These are phyloP conservation scores for Globisporangium apiculatum DNA, from an alignment of 352 stramenopile genomes.

Conservation along the genomic window DNA sequence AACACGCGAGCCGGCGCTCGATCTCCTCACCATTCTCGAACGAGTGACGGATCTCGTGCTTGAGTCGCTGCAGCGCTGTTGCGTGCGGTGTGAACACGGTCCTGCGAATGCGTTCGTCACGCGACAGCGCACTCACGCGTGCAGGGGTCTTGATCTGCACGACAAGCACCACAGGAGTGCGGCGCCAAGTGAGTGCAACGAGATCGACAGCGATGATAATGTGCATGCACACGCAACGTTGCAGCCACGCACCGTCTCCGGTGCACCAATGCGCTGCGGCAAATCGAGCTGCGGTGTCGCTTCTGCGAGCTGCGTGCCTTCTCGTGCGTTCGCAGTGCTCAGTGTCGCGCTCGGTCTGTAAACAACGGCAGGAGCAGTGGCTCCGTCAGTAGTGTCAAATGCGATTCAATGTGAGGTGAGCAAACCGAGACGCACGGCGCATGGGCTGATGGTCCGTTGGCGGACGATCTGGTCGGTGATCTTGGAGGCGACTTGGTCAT, in stretches of 20 bases:
- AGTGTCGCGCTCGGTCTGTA: slow-evolving; percentile 47
- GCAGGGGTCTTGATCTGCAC: slow-evolving; percentile 68
- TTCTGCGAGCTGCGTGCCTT: slow-evolving; percentile 76
- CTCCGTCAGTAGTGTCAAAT: too few relatives aligned
- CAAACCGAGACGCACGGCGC: not conserved
- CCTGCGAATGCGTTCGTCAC: slow-evolving; percentile 66
- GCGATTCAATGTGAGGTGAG: not conserved
- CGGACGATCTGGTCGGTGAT: slow-evolving; percentile 34
- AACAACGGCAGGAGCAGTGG: too few relatives aligned
- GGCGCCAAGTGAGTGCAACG: not conserved
- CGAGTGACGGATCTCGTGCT: slow-evolving; percentile 29
- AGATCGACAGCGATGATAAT: not conserved
- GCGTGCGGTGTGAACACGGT: slow-evolving; percentile 66
- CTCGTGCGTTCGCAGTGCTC: slow-evolving; percentile 37
- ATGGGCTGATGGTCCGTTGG: slow-evolving; percentile 9
- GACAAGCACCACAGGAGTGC: not conserved
- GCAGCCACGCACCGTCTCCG: slow-evolving; percentile 32
- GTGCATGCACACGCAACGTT: not conserved
- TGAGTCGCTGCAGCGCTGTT: slow-evolving; percentile 40
- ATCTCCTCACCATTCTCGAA: slow-evolving; percentile 48
- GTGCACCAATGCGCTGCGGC: slow-evolving; percentile 69
- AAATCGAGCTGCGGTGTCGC: slow-evolving; percentile 67
- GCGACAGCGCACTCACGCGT: slow-evolving; percentile 35
- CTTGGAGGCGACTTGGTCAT: slow-evolving; percentile 31
- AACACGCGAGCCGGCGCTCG: slow-evolving; percentile 40